These are phyloP conservation scores for Teratosphaeria gauchensis DNA, from an alignment of 2,329 filamentous ascomycete species.

Conservation along the genomic window DNA sequence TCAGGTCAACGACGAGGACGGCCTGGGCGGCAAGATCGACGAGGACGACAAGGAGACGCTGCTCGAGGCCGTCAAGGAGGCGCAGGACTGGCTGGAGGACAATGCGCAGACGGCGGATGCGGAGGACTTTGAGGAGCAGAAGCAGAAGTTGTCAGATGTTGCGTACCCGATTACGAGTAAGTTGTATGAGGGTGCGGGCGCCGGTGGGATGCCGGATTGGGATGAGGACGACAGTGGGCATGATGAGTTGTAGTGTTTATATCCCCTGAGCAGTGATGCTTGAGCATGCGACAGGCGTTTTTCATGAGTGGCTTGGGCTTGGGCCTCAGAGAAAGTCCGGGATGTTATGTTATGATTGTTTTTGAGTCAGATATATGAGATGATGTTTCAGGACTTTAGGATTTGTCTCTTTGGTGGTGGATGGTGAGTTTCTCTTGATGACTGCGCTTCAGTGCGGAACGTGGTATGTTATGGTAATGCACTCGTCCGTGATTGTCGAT, in stretches of 20 bases:
- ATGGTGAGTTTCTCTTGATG: too few species aligned
- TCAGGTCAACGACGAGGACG: constrained; percentile 94
- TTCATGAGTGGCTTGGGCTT: not conserved
- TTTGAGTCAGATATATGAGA: not conserved
- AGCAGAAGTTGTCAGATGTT: constrained; percentile 94
- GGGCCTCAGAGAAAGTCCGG: not conserved
- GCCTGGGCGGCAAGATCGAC: constrained; percentile 95
- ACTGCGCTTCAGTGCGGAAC: too few species aligned
- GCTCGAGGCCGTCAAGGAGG: constrained; percentile 92
- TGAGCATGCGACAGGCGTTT: not conserved
- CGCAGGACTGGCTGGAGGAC: constrained; percentile 93
- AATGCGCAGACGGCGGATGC: constrained; percentile 74
- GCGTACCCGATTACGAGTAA: constrained; percentile 99
- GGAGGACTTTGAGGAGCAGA: constrained; percentile 99
- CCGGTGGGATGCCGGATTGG: constrained; percentile 48
- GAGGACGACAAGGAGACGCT: constrained; percentile 98
- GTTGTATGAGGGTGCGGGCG: constrained; percentile 58
- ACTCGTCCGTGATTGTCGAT: too few species aligned
- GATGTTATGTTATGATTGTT: not conserved
- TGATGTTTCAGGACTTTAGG: not conserved
- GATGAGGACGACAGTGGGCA: constrained; percentile 52
- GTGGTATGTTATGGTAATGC: too few species aligned
- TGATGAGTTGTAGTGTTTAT: constrained; percentile 37
- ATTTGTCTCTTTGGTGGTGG: too few species aligned
- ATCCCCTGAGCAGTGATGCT: not conserved